Percentiles rank a stretch among this genome's conserved stretches.
phyloP scores from a whole-genome alignment of 2,329 filamentous ascomycete genomes.

The Falciphora oryzae region DNA sequence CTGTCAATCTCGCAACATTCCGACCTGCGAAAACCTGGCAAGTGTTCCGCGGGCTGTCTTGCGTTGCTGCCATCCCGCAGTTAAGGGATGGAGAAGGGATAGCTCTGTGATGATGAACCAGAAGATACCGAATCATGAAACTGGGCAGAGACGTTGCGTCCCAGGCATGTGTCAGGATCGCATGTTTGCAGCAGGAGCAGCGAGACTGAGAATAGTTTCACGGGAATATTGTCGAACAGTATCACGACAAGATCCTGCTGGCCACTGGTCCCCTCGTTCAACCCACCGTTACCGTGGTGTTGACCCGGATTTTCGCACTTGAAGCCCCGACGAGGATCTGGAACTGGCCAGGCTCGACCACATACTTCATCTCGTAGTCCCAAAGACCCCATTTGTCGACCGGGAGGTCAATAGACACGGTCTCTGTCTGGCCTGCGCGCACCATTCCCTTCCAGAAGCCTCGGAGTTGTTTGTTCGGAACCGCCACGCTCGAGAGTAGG shows the following conservation, averaged over 20 bases:
- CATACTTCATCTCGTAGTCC: slow-evolving; percentile 61
- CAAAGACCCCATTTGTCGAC: slow-evolving; percentile 54
- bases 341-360: slow-evolving; percentile 68
- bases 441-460: slow-evolving; percentile 63
- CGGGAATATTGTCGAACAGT: too few species aligned
- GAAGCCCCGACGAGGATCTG: slow-evolving; percentile 54
- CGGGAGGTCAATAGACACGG: slow-evolving; percentile 41
- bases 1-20: not conserved
- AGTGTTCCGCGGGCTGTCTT: too few species aligned
- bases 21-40: too few species aligned
- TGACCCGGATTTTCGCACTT: slow-evolving; percentile 49
- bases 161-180: too few species aligned
- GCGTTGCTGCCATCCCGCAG: too few species aligned
- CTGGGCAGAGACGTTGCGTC: too few species aligned
- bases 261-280: slow-evolving; percentile 11
- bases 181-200: not conserved
- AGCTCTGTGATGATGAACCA: not conserved
- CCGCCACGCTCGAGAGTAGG: slow-evolving; percentile 53
- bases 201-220: not conserved
- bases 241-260: not conserved
- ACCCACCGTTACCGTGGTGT: slow-evolving; percentile 48
- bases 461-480: slow-evolving; percentile 59
- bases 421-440: slow-evolving; percentile 52
- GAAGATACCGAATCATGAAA: not conserved
- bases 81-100: too few species aligned